Conservation (phyloP, 78 protist species). For the Tieghemostelium lacteum region DNA sequence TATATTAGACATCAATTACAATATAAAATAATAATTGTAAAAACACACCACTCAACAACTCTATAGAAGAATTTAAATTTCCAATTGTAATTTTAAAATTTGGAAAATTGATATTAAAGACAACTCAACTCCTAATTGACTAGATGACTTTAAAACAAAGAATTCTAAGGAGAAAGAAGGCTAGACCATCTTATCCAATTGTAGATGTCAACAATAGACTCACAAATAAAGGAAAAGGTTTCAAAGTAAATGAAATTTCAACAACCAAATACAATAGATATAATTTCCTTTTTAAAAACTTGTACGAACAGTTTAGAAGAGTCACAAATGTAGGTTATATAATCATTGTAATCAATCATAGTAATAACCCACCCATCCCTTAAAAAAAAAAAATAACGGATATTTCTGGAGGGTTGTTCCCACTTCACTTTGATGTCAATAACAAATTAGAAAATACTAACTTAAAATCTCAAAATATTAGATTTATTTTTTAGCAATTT, state of each 20-base stretch:
- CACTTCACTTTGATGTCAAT: not conserved
- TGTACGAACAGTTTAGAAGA: slow-evolving; percentile 10
- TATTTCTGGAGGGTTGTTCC: not conserved
- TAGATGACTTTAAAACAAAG: too few relatives aligned
- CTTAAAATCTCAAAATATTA: too few relatives aligned
- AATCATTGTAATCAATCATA: too few relatives aligned
- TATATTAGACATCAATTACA: too few relatives aligned
- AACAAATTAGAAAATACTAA: not conserved
- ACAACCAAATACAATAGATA: slow-evolving; percentile 36
- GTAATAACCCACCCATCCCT: too few relatives aligned
- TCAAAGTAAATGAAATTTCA: slow-evolving; percentile 19
- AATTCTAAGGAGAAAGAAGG: slow-evolving; percentile 34
- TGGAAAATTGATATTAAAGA: too few relatives aligned
- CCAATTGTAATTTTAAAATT: too few relatives aligned
- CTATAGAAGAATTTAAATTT: too few relatives aligned
- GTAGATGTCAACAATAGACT: slow-evolving; percentile 5
- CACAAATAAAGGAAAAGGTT: slow-evolving; percentile 10
- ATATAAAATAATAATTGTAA: too few relatives aligned
- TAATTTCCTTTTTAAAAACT: slow-evolving; percentile 10
- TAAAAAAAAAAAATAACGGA: not conserved
- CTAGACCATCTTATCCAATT: slow-evolving; percentile 46
- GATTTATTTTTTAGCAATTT: slow-evolving; percentile 85
- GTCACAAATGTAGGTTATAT: not conserved
- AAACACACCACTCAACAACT: too few relatives aligned
- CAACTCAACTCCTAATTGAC: too few relatives aligned